A percentile compares a stretch with the other conserved stretches of the same genome.
Conservation (phyloP, 306 rosid genomes). For the Cucurbita ficifolia region DNA sequence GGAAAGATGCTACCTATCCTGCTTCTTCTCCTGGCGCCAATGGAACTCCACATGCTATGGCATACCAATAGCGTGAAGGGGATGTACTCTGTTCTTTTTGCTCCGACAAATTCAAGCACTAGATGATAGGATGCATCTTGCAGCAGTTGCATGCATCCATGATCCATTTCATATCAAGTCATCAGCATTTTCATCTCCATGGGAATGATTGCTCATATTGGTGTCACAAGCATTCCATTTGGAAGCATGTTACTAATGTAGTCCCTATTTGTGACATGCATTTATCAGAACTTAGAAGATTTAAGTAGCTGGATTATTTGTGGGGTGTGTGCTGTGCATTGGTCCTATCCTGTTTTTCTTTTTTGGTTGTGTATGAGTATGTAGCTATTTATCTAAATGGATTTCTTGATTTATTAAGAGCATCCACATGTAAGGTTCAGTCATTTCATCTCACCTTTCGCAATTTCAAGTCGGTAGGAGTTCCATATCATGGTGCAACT, state of each 20-base stretch:
- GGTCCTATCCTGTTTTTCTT: constrained; percentile 20
- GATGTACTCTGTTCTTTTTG: constrained; percentile 91
- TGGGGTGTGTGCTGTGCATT: constrained; percentile 51
- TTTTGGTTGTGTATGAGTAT: constrained; percentile 20
- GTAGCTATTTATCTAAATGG: not conserved
- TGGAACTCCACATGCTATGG: constrained; percentile 58
- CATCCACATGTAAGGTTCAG: not conserved
- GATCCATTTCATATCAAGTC: constrained; percentile 95
- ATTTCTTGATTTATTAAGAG: not conserved
- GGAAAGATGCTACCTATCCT: constrained; percentile 53
- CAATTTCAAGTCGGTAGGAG: not conserved
- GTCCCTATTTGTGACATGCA: constrained; percentile 48
- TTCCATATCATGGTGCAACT: not conserved
- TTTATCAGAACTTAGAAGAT: constrained; percentile 29
- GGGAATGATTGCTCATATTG: constrained; percentile 69
- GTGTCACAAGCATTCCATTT: constrained; percentile 79
- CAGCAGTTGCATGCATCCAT: constrained; percentile 98
- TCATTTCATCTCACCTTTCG: not conserved
- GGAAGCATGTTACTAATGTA: constrained; percentile 51
- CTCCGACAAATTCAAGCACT: constrained; percentile 51
- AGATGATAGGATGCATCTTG: constrained; percentile 97
- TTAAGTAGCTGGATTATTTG: constrained; percentile 36
- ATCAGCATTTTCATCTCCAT: constrained; percentile 87
- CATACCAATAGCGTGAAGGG: constrained; percentile 92
- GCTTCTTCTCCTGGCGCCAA: constrained; percentile 39